Evolutionary conservation across 2,329 filamentous ascomycete genomes (phyloP), one percentile per base, ranked within the genome.

Genomic region (Orbilia oligospora): DNA sequence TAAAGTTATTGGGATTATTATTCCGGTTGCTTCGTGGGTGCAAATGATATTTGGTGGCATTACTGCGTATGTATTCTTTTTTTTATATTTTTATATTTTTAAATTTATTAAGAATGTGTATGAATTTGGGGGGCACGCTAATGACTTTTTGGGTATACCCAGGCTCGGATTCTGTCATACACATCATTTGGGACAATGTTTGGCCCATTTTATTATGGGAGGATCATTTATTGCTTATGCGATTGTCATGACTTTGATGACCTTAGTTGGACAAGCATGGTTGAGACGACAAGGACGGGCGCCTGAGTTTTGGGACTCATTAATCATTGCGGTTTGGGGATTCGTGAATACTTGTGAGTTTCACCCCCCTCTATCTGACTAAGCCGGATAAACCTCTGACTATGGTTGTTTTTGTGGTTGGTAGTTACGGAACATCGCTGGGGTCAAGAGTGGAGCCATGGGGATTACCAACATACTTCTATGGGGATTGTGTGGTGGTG

Each of bases 401-500:
- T 44, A n/a, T 14, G 41, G 30, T 30, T 30, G 4, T 30, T 30
- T 36, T 36, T 9, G 33, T 5, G 33, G 6, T 55, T 56, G 24
- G 41, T 58, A 81, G 80, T 99, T 82, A 99, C 96, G 18, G 96
- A 98, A 85, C 96, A 99, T 10, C 90, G 92, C 66, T 99, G 96
- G 96, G 96, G 96, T 69, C 88, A 88, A 0, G 88, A 89, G 0
- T 99, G 96, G 96, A 93, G 92, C 66, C 90, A 89, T 85, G 98
- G 97, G 83, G 96, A 99, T 84, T 90, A 97, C 86, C 95, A 99
- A 84, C 96, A 99, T 84, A 99, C 96, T 0, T 93, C 92, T n/a
- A 98, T 99, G 95, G 96, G 96, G n/a, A 90, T 99, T 80, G 90
- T 99, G 65, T 99, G 96, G 96, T 99, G 95, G 95, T 92, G 91